Evolutionary conservation across 2,329 filamentous ascomycete genomes (phyloP).

Genomic region (Chaetothyriales sp.): DNA sequence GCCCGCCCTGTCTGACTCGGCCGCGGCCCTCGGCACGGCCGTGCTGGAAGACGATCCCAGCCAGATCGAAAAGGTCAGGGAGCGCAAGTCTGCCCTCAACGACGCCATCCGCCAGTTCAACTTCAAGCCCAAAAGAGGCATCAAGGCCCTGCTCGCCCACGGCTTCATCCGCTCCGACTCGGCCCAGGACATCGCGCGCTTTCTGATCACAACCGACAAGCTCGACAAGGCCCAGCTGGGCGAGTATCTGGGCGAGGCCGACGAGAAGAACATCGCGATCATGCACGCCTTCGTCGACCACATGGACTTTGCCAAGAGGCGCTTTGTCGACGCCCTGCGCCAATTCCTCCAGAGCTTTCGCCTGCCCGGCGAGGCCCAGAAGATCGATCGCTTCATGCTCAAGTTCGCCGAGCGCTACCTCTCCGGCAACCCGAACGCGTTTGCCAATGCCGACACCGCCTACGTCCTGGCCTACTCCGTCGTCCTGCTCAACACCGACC

Average conservation of each 20-base stretch:
- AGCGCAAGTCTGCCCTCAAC: conserved; percentile 78
- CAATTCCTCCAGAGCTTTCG: conserved; percentile 91
- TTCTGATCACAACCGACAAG: conserved; percentile 66
- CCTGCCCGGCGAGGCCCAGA: conserved; percentile 88
- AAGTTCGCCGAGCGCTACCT: conserved; percentile 97
- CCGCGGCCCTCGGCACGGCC: conserved; percentile 51
- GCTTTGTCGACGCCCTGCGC: conserved; percentile 83
- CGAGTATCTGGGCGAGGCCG: conserved; percentile 88
- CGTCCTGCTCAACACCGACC: conserved; percentile 90
- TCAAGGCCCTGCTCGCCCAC: conserved; percentile 69
- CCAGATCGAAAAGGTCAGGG: conserved; percentile 88
- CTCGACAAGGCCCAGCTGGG: conserved; percentile 87
- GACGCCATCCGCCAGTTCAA: conserved; percentile 90
- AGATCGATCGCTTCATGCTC: conserved; percentile 98
- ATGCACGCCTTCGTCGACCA: conserved; percentile 96
- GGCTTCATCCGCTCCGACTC: conserved; percentile 73
- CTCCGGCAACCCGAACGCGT: conserved; percentile 87
- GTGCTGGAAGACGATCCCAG: conserved; percentile 77
- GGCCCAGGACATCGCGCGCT: conserved; percentile 70
- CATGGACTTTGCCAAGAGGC: conserved; percentile 84
- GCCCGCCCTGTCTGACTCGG: conserved; percentile 45
- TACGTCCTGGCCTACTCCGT: conserved; percentile 95
- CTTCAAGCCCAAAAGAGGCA: conserved; percentile 88
- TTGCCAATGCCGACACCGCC: conserved; percentile 93
- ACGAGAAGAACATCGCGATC: conserved; percentile 82